phyloP scores from a whole-genome alignment of 495 filamentous ascomycete species.

The Annulohypoxylon stygium region DNA sequence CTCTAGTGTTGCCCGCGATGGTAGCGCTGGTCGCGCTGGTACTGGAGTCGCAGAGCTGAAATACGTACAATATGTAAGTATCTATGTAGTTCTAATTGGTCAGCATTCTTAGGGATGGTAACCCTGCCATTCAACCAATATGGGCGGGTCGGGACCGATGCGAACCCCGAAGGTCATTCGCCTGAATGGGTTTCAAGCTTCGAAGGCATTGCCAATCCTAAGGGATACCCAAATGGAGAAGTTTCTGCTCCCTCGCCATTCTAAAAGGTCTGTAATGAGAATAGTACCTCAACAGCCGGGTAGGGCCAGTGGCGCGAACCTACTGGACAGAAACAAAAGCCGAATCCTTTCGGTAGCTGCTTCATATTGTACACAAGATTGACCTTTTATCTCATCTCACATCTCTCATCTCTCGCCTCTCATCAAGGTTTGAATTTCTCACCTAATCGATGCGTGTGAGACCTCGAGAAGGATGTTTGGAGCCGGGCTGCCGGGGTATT shows the following conservation, averaged over 20 bases:
- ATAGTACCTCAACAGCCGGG: constrained; percentile 1
- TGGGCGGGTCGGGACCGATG: constrained; percentile 40
- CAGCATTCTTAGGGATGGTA: constrained; percentile 18
- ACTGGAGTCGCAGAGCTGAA: constrained; percentile 28
- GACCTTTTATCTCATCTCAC: constrained; percentile 21
- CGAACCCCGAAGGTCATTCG: constrained; percentile 33
- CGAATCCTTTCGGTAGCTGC: constrained; percentile 16
- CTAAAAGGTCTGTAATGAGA: not conserved
- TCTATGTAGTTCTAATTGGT: constrained; percentile 28
- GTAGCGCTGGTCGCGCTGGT: not conserved
- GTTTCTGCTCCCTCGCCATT: constrained; percentile 7
- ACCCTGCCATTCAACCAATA: constrained; percentile 22
- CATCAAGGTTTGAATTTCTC: constrained; percentile 14
- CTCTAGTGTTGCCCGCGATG: not conserved
- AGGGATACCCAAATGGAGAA: constrained; percentile 22
- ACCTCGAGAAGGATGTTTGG: constrained; percentile 8
- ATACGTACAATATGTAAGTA: constrained; percentile 2
- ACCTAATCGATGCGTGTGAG: constrained; percentile 3
- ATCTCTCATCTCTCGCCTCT: constrained; percentile 17
- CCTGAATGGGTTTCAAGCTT: constrained; percentile 43
- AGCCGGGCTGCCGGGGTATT: constrained; percentile 14
- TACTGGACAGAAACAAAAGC: constrained; percentile 10
- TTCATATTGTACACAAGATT: constrained; percentile 44
- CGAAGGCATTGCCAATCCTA: constrained; percentile 22
- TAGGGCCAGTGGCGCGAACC: constrained; percentile 33